A percentile compares a stretch with the other conserved stretches of the same genome.
phyloP scores from a whole-genome alignment of 1,139 yeast genomes.

The Diutina neorugosa region DNA sequence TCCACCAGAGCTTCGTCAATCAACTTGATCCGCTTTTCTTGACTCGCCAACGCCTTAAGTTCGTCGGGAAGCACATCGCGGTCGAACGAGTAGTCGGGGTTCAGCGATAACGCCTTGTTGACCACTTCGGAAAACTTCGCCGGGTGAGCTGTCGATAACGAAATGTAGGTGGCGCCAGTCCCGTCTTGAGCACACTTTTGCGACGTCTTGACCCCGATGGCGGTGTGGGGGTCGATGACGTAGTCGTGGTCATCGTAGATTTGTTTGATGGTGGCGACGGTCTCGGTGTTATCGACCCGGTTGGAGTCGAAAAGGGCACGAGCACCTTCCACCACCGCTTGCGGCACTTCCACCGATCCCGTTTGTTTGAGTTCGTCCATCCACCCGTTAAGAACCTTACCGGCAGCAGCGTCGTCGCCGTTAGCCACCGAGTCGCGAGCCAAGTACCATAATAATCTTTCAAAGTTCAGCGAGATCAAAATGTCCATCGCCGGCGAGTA shows the following conservation, averaged over 20 bases:
- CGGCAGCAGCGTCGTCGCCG: slow-evolving; percentile 56
- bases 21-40: slow-evolving; percentile 66
- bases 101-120: slow-evolving; percentile 55
- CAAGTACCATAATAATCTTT: slow-evolving; percentile 89
- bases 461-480: slow-evolving; percentile 87
- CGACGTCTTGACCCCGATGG: slow-evolving; percentile 83
- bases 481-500: slow-evolving; percentile 98
- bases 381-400: slow-evolving; percentile 59
- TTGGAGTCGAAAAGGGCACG: slow-evolving; percentile 61
- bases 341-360: slow-evolving; percentile 68
- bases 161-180: slow-evolving; percentile 44
- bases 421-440: slow-evolving; percentile 57
- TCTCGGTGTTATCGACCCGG: slow-evolving; percentile 67
- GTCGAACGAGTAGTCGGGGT: slow-evolving; percentile 73
- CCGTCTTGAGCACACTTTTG: slow-evolving; percentile 31
- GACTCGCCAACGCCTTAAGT: slow-evolving; percentile 54
- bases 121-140: slow-evolving; percentile 97
- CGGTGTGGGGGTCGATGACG: slow-evolving; percentile 91
- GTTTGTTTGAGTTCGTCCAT: slow-evolving; percentile 65
- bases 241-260: slow-evolving; percentile 51
- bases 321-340: slow-evolving; percentile 54
- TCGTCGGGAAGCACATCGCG: slow-evolving; percentile 82
- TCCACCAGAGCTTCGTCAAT: slow-evolving; percentile 66
- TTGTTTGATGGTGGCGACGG: slow-evolving; percentile 61
- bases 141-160: slow-evolving; percentile 95